Percentiles rank a stretch among this genome's conserved stretches.
Evolutionary conservation across 192 early-diverging fungal species (phyloP).

Genomic region (Backusella mclennaniae): DNA sequence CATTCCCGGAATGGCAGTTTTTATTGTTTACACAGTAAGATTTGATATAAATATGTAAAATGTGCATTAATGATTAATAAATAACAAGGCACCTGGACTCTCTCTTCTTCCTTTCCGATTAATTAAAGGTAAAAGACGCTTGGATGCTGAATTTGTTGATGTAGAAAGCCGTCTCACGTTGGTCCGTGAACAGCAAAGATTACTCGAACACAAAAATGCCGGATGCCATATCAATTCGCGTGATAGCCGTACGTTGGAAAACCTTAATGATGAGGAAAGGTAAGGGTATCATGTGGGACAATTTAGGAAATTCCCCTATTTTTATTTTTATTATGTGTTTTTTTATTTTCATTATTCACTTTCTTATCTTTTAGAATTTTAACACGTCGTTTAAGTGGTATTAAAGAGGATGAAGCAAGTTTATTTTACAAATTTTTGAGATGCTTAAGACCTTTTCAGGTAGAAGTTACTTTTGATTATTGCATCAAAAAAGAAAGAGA

Average conservation of each 20-base stretch:
- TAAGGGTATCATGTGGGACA: neutral
- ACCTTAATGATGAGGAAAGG: conserved; percentile 30
- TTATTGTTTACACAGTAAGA: conserved; percentile 53
- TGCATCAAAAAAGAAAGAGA: neutral
- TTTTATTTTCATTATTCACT: neutral
- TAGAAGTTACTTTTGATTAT: neutral
- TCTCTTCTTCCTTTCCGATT: conserved; percentile 34
- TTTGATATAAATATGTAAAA: neutral
- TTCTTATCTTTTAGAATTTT: conserved; percentile 23
- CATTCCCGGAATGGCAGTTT: conserved; percentile 46
- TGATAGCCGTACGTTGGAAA: conserved; percentile 17
- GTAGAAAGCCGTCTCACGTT: conserved; percentile 13
- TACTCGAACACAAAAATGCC: conserved; percentile 19
- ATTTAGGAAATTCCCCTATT: neutral
- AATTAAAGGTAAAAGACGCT: conserved; percentile 28
- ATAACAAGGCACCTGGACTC: conserved; percentile 34
- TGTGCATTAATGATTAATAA: neutral
- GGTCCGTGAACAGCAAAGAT: conserved; percentile 25
- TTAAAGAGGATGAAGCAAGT: conserved; percentile 24
- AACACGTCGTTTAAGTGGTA: conserved; percentile 16
- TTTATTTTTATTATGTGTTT: neutral
- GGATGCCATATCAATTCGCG: conserved; percentile 1
- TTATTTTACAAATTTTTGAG: conserved; percentile 10
- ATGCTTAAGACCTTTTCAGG: conserved; percentile 31
- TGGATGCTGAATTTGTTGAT: conserved; percentile 30